Evolutionary conservation across 225 moss, liverwort and hornwort species (phyloP).

Genomic region (Lunularia cruciata): DNA sequence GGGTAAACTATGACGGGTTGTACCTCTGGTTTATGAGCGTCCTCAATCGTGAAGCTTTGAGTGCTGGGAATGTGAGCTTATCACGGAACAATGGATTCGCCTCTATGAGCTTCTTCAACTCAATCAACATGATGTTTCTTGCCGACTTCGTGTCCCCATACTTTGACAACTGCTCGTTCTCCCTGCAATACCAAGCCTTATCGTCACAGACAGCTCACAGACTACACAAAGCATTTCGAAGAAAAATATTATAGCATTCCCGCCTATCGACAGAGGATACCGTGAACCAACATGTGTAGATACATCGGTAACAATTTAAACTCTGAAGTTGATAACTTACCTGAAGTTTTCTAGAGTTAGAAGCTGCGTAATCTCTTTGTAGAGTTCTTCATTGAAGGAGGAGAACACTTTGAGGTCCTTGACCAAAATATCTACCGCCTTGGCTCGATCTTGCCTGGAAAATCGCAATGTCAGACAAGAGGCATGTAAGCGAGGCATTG

Average conservation of each 20-base stretch:
- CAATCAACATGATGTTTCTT: constrained; percentile 98
- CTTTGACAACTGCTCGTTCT: constrained; percentile 98
- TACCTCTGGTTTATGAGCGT: constrained; percentile 99
- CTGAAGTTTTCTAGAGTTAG: constrained; percentile 96
- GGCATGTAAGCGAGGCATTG: constrained; percentile 18
- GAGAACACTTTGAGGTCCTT: constrained; percentile 99
- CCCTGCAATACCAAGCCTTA: constrained; percentile 48
- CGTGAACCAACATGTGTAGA: background rate
- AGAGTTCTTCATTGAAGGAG: constrained; percentile 96
- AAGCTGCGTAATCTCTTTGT: constrained; percentile 99
- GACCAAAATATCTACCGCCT: constrained; percentile 98
- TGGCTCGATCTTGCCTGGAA: constrained; percentile 95
- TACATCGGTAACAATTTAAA: background rate
- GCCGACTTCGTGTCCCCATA: constrained; percentile 99
- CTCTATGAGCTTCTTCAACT: constrained; percentile 98
- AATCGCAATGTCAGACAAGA: constrained; percentile 29
- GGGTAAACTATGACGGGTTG: background rate
- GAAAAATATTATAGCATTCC: background rate
- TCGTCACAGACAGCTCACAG: background rate
- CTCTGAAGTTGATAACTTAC: constrained; percentile 27
- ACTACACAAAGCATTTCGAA: background rate
- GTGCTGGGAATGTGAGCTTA: constrained; percentile 89
- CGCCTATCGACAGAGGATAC: background rate
- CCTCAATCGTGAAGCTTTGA: constrained; percentile 92
- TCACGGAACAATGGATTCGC: constrained; percentile 98